Evolutionary conservation across 495 filamentous ascomycete species (phyloP).

Genomic region (Penicillium antarcticum): DNA sequence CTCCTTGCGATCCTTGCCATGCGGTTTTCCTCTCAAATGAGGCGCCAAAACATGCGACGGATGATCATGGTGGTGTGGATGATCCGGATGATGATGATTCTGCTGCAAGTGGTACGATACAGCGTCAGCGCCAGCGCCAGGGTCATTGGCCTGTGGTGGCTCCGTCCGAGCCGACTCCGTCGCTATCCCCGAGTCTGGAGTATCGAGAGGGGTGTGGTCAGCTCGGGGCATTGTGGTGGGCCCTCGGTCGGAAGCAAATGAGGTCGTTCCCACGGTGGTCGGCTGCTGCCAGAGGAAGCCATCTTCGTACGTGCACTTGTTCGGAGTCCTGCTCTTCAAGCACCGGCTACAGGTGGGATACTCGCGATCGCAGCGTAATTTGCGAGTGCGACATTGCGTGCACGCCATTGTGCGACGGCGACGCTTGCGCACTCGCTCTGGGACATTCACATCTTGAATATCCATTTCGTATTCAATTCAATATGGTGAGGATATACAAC

Average conservation of each 20-base stretch:
- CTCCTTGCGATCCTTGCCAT: constrained; percentile 26
- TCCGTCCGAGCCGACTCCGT: constrained; percentile 29
- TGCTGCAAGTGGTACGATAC: not conserved
- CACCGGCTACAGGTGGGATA: constrained; percentile 65
- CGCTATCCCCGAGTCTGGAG: constrained; percentile 36
- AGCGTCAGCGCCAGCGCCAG: constrained; percentile 2
- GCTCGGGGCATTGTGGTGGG: constrained; percentile 18
- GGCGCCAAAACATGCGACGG: constrained; percentile 13
- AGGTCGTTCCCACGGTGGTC: constrained; percentile 29
- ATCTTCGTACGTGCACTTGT: constrained; percentile 45
- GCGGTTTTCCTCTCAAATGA: constrained; percentile 1
- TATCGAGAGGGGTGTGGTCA: constrained; percentile 26
- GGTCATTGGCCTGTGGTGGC: constrained; percentile 10
- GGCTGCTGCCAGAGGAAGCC: constrained; percentile 48
- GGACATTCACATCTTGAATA: constrained; percentile 7
- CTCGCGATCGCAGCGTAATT: constrained; percentile 66
- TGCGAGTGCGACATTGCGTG: constrained; percentile 59
- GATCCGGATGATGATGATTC: not conserved
- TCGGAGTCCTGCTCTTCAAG: constrained; percentile 44
- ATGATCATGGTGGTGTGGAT: not conserved
- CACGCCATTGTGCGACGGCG: constrained; percentile 42
- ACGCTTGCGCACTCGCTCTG: constrained; percentile 38
- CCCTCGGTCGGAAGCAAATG: constrained; percentile 27
- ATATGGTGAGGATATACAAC: not conserved
- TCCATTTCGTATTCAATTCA: constrained; percentile 5